Conservation (phyloP, 768 basidiomycete genomes). For the Pholiota microspora region DNA sequence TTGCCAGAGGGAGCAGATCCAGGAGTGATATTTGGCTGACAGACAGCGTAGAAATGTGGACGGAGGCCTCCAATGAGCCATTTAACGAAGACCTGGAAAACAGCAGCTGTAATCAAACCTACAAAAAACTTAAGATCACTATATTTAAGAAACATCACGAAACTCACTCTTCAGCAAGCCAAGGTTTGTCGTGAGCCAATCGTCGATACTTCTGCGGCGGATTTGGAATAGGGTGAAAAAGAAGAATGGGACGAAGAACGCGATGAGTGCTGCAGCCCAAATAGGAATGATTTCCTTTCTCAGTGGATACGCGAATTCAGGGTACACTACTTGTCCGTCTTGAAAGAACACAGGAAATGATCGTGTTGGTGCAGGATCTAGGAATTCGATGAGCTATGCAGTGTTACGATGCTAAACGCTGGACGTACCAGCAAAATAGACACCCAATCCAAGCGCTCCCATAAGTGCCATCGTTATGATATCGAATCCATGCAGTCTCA, state of each 20-base stretch:
- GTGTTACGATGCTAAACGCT: background rate
- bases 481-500: conserved; percentile 48
- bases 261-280: conserved; percentile 49
- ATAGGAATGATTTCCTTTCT: conserved; percentile 55
- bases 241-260: conserved; percentile 53
- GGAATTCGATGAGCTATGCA: conserved; percentile 3
- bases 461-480: conserved; percentile 56
- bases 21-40: conserved; percentile 39
- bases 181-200: conserved; percentile 49
- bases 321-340: conserved; percentile 50
- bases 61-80: conserved; percentile 51
- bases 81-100: conserved; percentile 51
- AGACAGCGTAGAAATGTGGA: conserved; percentile 53
- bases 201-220: conserved; percentile 41
- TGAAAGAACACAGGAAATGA: conserved; percentile 43
- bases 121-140: background rate
- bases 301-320: conserved; percentile 49
- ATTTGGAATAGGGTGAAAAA: conserved; percentile 56
- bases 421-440: conserved; percentile 46
- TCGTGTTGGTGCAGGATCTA: conserved; percentile 41
- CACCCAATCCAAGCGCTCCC: conserved; percentile 51
- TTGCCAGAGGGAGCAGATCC: conserved; percentile 31
- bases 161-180: conserved; percentile 51
- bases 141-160: background rate
- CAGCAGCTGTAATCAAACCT: conserved; percentile 30